Evolutionary conservation across 495 filamentous ascomycete species (phyloP).

Genomic region (Hyaloscypha variabilis): DNA sequence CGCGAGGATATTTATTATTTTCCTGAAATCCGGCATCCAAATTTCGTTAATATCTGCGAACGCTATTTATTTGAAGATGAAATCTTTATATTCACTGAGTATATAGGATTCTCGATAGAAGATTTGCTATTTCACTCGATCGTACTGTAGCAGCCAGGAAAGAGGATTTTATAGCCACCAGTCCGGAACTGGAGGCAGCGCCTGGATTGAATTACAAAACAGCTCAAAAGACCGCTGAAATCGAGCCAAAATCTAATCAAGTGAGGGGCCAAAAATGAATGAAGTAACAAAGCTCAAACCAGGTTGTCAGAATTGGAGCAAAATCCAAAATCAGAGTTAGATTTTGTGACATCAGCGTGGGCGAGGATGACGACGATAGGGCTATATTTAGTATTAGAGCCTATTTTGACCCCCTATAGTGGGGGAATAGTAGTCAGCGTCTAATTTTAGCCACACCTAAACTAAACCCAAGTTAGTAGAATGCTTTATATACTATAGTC

Average conservation of each 20-base stretch:
- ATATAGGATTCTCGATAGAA: constrained; percentile 18
- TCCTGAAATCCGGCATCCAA: constrained; percentile 14
- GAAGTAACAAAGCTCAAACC: constrained; percentile 5
- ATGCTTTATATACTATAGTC: no score
- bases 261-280: constrained; percentile 6
- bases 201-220: constrained; percentile 1
- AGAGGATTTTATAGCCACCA: neutral
- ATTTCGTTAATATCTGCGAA: constrained; percentile 12
- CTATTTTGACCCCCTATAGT: no score
- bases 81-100: constrained; percentile 13
- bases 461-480: no score
- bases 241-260: constrained; percentile 3
- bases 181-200: neutral
- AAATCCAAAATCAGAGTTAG: constrained; percentile 4
- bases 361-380: no score
- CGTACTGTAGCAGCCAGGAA: constrained; percentile 1
- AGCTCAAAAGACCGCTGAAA: constrained; percentile 3
- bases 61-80: constrained; percentile 6
- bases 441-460: no score
- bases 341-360: no score
- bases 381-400: no score
- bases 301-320: neutral
- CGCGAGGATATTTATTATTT: neutral
- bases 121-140: constrained; percentile 12
- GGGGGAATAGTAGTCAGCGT: no score